Evolutionary conservation across 805 yeast genomes (phyloP).

Genomic region (Candida ascalaphidarum): DNA sequence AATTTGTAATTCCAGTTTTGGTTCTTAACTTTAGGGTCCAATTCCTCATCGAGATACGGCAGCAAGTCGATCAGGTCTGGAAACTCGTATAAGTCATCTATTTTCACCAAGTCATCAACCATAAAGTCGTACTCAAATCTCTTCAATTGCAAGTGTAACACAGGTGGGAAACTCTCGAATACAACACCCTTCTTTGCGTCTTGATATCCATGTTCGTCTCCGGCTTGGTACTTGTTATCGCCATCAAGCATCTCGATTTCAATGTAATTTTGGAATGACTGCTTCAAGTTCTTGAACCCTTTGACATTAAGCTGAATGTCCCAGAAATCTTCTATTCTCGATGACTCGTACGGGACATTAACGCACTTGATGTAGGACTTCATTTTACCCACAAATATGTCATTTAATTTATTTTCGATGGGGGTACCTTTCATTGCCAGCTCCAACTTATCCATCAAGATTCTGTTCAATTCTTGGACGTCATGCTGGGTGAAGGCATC

Average conservation of each 20-base stretch:
- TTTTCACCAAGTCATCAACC: slow-evolving; percentile 80
- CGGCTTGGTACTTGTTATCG: slow-evolving; percentile 91
- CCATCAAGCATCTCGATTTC: slow-evolving; percentile 87
- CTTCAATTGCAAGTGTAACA: slow-evolving; percentile 85
- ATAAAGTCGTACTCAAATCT: slow-evolving; percentile 91
- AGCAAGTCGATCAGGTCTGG: slow-evolving; percentile 75
- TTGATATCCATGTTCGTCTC: slow-evolving; percentile 78
- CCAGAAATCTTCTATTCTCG: slow-evolving; percentile 94
- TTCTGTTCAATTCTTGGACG: slow-evolving; percentile 92
- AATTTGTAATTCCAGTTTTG: slow-evolving; percentile 73
- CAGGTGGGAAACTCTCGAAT: slow-evolving; percentile 85
- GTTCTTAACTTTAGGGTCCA: slow-evolving; percentile 26
- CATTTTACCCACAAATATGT: slow-evolving; percentile 94
- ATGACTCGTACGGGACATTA: slow-evolving; percentile 86
- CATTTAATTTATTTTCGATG: slow-evolving; percentile 50
- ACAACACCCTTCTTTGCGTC: slow-evolving; percentile 96
- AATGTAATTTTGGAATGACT: slow-evolving; percentile 78
- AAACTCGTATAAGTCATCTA: slow-evolving; percentile 87
- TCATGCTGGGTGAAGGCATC: slow-evolving; percentile 98
- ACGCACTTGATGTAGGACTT: slow-evolving; percentile 89
- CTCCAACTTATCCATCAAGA: slow-evolving; percentile 90
- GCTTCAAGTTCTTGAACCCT: slow-evolving; percentile 60
- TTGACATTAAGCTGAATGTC: slow-evolving; percentile 94
- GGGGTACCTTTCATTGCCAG: slow-evolving; percentile 82
- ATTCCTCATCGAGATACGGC: slow-evolving; percentile 63